A percentile compares a stretch with the other conserved stretches of the same genome.
phyloP scores from a whole-genome alignment of 495 filamentous ascomycete genomes.

The Niebla homalea region DNA sequence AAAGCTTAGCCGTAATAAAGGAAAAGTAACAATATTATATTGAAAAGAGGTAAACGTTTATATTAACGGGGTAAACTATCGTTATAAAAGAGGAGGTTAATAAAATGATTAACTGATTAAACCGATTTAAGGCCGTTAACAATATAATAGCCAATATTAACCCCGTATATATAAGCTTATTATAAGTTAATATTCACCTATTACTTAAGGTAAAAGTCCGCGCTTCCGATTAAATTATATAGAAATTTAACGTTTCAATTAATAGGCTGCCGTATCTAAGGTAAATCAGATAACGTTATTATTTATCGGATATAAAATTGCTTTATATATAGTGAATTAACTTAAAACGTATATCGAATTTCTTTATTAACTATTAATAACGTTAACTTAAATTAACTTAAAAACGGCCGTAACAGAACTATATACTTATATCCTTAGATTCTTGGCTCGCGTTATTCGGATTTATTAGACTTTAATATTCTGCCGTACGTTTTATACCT shows the following conservation, averaged over 20 bases:
- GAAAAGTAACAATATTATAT: not conserved
- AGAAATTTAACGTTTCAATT: slow-evolving; percentile 2
- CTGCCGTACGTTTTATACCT: no score
- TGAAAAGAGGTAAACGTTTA: slow-evolving; percentile 3
- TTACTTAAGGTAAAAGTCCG: slow-evolving; percentile 4
- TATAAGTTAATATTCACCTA: slow-evolving; percentile 1
- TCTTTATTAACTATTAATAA: not conserved
- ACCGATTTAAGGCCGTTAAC: not conserved
- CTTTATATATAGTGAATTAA: no score
- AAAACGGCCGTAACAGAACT: no score
- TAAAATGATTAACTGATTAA: not conserved
- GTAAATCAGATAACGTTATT: not conserved
- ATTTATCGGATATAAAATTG: no score
- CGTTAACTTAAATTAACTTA: not conserved
- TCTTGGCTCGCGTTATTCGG: no score
- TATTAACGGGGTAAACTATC: not conserved
- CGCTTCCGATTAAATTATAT: not conserved
- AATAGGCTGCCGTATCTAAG: not conserved
- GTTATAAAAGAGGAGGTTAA: slow-evolving; percentile 2
- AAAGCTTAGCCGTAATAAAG: no score
- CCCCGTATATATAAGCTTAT: no score
- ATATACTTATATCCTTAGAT: no score
- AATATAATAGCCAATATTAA: no score
- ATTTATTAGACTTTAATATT: no score
- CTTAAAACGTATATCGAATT: no score